Evolutionary conservation across 1,284 basidiomycete genomes (phyloP), one percentile per base, ranked within the genome.

Genomic region (Lentinula novae-zelandiae): DNA sequence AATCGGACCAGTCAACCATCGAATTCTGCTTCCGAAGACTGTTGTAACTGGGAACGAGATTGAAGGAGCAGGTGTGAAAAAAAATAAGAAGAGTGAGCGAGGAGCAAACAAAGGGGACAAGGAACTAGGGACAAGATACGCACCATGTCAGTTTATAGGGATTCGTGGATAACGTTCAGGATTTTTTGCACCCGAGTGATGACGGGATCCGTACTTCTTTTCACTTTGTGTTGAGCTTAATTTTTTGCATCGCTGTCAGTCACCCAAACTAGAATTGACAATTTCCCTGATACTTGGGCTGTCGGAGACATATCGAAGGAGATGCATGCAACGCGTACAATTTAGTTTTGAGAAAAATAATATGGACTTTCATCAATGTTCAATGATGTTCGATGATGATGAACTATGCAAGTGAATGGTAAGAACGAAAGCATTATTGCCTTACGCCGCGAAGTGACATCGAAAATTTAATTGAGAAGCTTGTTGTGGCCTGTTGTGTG

Each of bases 1-100:
- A 74, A 65, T 78, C 73, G 50, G 75, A 78, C 87, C 87, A 89
- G 68, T 83, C 68, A 53, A 83, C 79, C 86, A 87, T 62, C 13
- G 17, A 54, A 39, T 46, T 0, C 8, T 9, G 44, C 31, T 49
- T 34, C 27, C 40, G 34, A 17, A 33, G 22, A n/a, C 38, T 52
- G 27, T 42, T 38, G 56, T n/a, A 42, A 40, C n/a, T 46, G 44
- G 31, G 33, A 12, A 20, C n/a, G 5, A 7, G 34, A 53, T n/a
- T 2, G n/a, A 42, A 38, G 51, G 53, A 22, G n/a, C 36, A 49
- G 27, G 27, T 33, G 12, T n/a, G 12, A 56, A 4, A 44, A 46
- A 20, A n/a, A n/a, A 46, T n/a, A 12, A 33, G 9, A 56, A 17
- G 38, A 33, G 22, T 22, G 38, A 36, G 38, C 3, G 10, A 48